Percentiles rank a stretch among this genome's conserved stretches.
phyloP scores from a whole-genome alignment of 2,329 filamentous ascomycete species.

The Colletotrichum eremochloae region DNA sequence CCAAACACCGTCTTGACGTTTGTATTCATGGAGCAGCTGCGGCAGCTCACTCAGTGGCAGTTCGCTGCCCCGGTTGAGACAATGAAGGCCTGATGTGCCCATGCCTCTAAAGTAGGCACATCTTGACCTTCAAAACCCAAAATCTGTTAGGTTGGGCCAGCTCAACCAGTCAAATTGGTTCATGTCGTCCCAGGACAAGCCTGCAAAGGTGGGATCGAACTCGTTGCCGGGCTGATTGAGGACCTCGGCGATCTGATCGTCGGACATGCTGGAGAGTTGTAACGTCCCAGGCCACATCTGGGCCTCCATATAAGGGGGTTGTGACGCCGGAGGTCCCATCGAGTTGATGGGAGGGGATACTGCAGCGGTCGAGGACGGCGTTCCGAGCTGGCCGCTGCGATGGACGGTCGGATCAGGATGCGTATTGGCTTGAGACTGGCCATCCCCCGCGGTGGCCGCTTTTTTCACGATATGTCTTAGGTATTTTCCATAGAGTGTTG shows the following conservation, averaged over 20 bases:
- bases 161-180: constrained; percentile 70
- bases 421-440: constrained; percentile 20
- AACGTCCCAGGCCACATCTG: constrained; percentile 64
- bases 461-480: constrained; percentile 59
- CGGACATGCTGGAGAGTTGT: constrained; percentile 78
- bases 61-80: constrained; percentile 32
- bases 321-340: constrained; percentile 44
- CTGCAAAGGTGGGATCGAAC: constrained; percentile 67
- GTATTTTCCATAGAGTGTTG: constrained; percentile 63
- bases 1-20: constrained; percentile 62
- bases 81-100: constrained; percentile 30
- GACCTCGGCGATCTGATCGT: constrained; percentile 75
- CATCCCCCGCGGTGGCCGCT: constrained; percentile 47
- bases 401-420: constrained; percentile 16
- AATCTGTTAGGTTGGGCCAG: constrained; percentile 59
- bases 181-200: constrained; percentile 71
- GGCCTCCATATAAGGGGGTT: constrained; percentile 48
- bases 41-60: constrained; percentile 48
- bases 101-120: constrained; percentile 8
- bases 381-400: constrained; percentile 25
- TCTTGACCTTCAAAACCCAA: constrained; percentile 48
- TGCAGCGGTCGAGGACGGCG: constrained; percentile 26
- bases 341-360: constrained; percentile 32
- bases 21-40: constrained; percentile 60
- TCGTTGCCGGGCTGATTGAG: constrained; percentile 73